phyloP scores from a whole-genome alignment of 2,329 filamentous ascomycete species.

The Diaporthe australafricana region DNA sequence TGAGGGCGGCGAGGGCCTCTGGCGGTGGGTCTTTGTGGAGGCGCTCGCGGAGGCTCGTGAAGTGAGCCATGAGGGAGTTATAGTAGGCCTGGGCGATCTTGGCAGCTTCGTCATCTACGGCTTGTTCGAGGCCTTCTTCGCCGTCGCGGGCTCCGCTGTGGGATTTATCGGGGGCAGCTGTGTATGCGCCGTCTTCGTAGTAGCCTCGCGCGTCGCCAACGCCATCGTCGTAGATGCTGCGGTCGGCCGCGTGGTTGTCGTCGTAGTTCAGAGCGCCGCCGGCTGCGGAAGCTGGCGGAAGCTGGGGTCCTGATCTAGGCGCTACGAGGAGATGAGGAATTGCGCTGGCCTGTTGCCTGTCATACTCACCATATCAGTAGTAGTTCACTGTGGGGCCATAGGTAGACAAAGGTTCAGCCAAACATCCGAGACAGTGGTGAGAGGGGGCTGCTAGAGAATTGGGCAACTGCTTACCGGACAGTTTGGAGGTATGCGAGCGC shows the following conservation, averaged over 20 bases:
- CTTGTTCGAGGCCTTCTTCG: conserved; percentile 44
- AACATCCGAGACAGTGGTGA: conserved; percentile 33
- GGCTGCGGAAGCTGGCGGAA: conserved; percentile 53
- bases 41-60: conserved; percentile 70
- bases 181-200: conserved; percentile 84
- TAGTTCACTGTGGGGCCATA: conserved; percentile 27
- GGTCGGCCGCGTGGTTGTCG: conserved; percentile 48
- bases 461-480: conserved; percentile 69
- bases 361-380: conserved; percentile 64
- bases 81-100: conserved; percentile 75
- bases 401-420: conserved; percentile 31
- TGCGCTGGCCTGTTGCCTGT: conserved; percentile 78
- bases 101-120: conserved; percentile 44
- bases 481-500: conserved; percentile 77
- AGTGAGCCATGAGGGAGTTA: conserved; percentile 72
- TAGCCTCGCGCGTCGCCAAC: conserved; percentile 69
- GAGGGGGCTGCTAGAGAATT: conserved; percentile 28
- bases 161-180: conserved; percentile 64
- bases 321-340: conserved; percentile 80
- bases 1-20: conserved; percentile 63
- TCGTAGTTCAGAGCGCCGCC: conserved; percentile 45
- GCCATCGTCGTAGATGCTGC: conserved; percentile 60
- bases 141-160: conserved; percentile 40
- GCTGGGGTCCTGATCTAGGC: conserved; percentile 64
- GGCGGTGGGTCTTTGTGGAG: conserved; percentile 68